Evolutionary conservation across 2,329 filamentous ascomycete species (phyloP), one percentile per base, ranked within the genome.

Genomic region (Phoma sp.): DNA sequence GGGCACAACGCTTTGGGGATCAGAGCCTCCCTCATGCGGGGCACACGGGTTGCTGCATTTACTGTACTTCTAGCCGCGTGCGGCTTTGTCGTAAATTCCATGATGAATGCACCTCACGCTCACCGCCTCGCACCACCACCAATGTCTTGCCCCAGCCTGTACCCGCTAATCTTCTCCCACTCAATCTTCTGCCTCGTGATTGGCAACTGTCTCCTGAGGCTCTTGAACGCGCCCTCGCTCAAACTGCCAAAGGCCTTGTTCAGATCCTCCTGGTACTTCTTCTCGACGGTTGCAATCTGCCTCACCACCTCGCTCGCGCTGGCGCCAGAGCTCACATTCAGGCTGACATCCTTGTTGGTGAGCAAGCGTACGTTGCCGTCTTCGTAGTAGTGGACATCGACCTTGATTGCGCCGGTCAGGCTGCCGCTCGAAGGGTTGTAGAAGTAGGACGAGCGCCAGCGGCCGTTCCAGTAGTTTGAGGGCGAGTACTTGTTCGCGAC

Each of bases 381-480:
- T 79, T 99, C 95, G 80, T 99, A 99, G 83, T 99, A 99, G 82
- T 99, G 95, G 46, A 99, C 94, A 67, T 98, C 93, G 49, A 97
- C 91, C 76, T 94, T 92, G 77, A 98, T 88, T 55, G 83, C 87
- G 67, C 95, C 95, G 33, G 88, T 86, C 38, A 98, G 80, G 43
- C 81, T 81, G 61, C 82, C 82, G 3, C 85, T 82, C 1, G 85
- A 84, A 0, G 92, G 87, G 60, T 88, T 84, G 76, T 90, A 89
- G 68, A 89, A 84, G 80, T 98, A 98, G 48, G 89, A 83, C 43
- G 91, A 93, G 70, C 95, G 90, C 91, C 95, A 99, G 60, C 95
- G 92, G 60, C 95, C 95, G 78, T 97, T 98, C 91, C 95, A 98
- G 83, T 92, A 99, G 83, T 99, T 99, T 75, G 93, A 92, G 7